Base-by-base conservation (phyloP, 73 alveolate species). In the Paramecium pentaurelia region DNA sequence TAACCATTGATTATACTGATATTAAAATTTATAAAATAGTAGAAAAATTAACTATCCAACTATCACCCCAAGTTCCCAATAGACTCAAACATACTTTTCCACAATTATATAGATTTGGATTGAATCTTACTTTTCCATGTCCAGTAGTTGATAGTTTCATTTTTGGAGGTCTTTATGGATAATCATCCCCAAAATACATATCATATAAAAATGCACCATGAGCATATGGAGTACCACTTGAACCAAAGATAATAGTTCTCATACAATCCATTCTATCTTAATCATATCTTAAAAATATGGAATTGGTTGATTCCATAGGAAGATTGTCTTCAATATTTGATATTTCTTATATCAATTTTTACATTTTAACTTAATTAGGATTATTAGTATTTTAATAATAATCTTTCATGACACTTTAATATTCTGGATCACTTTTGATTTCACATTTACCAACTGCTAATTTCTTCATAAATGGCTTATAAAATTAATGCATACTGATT, bases 61-160 rank as follows among this genome's bases (percentile, higher is more conserved):
- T 97, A 92, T 98, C 99, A 45, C 99, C 94, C 99, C 99, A 98
- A 9, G 99, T 98, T 12, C 99, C 99, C 34, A 98, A 89, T 20
- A 98, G 92, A 64, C 99, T 95, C 51, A 98, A 86, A 85, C 99
- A 98, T 0, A 98, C 99, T 91, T 98, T 97, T 34, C 99, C 99
- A 94, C 98, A 97, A 16, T 97, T 92, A 86, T 98, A 98, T 27
- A 98, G 95, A 93, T 98, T 98, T 27, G 99, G 99, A 93, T 98
- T 98, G 90, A 98, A 98, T 70, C 99, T 94, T 2, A 97, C 97
- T 5, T 96, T 92, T 8, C 96, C 97, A n/a, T 97, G 96, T 30
- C 99, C 99, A n/a, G 99, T 98, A 10, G 99, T 98, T 86, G 96
- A 95, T 22, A 98, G 77, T 40, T 86, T 85, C 86, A 97, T 97